phyloP scores from a whole-genome alignment of 345 rosid genomes.

The Heritiera fomes region DNA sequence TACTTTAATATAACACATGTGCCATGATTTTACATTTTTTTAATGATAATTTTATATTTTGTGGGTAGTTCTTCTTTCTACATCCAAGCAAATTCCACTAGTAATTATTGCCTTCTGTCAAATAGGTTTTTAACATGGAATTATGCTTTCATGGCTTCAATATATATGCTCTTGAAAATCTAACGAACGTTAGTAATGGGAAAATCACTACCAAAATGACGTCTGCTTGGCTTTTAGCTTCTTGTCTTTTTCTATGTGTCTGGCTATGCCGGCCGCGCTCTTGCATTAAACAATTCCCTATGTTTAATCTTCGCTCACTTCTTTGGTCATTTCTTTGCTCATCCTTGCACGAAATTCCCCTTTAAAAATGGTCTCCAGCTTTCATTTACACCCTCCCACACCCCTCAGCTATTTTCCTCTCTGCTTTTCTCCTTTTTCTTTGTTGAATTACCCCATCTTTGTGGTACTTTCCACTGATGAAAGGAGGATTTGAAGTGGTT shows the following conservation, averaged over 20 bases:
- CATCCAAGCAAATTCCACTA: neutral
- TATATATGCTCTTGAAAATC: neutral
- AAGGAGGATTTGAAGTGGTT: conserved; percentile 48
- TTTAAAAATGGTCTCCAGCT: conserved; percentile 32
- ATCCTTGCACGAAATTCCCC: conserved; percentile 13
- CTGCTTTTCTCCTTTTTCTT: neutral
- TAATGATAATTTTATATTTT: neutral
- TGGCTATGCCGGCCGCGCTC: conserved; percentile 59
- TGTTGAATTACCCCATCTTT: neutral
- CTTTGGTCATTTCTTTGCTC: conserved; percentile 29
- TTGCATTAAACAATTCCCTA: conserved; percentile 15
- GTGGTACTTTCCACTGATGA: conserved; percentile 24
- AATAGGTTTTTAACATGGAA: neutral
- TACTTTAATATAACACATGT: neutral
- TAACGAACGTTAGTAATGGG: conserved; percentile 4
- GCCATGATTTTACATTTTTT: neutral
- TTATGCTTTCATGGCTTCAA: neutral
- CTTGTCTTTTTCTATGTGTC: conserved; percentile 39
- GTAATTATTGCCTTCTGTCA: neutral
- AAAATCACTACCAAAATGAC: conserved; percentile 19
- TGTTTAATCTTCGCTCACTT: conserved; percentile 25
- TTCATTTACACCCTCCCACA: conserved; percentile 33
- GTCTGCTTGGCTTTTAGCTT: conserved; percentile 40
- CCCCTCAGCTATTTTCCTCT: conserved; percentile 4
- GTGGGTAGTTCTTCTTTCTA: conserved; percentile 12